Evolutionary conservation across 805 yeast species (phyloP), one percentile per base, ranked within the genome.

Genomic region (Candida boleticola): DNA sequence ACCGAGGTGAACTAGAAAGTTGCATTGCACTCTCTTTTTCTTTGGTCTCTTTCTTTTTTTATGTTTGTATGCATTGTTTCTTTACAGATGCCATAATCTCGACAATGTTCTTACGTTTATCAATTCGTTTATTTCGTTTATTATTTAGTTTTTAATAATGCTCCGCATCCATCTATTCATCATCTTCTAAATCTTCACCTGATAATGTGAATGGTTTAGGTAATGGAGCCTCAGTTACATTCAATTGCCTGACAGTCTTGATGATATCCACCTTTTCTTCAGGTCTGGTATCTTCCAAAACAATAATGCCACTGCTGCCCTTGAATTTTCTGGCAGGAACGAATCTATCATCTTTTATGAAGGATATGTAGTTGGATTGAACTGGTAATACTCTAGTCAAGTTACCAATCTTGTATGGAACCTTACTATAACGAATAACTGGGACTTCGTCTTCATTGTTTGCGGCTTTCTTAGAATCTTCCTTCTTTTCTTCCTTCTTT

Each of bases 321-420:
- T 69, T 82, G 60, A 80, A 81, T 59, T 82, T 84, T 61, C 95
- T 83, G 6, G 89, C 83, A 4, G 98, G 97, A 26, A 73, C 77
- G 63, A 84, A 92, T 57, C 96, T 76, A 37, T 78, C 83, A 42
- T 80, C 85, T 56, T 84, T 83, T 29, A 73, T 64, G 59, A 92
- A 89, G 3, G 95, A 75, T 40, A 93, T 79, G 66, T 82, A 88
- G 63, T 83, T 84, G 44, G 90, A 73, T 67, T 93, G 98, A 35
- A 83, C 78, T 13, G 98, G 98, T 42, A 93, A 71, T 1, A 93
- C 96, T 56, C 99, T 80, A 10, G 93, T 76, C 76, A 92, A 71
- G 60, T 93, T 93, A 29, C 74, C 74, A 43, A 93, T 70, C 58
- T 79, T 78, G 64, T 79, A 89, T 21, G 89, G 84, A 18, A 77